A percentile compares a stretch with the other conserved stretches of the same genome.
phyloP scores from a whole-genome alignment of 2,329 filamentous ascomycete species.

The Hypoxylon sp. region DNA sequence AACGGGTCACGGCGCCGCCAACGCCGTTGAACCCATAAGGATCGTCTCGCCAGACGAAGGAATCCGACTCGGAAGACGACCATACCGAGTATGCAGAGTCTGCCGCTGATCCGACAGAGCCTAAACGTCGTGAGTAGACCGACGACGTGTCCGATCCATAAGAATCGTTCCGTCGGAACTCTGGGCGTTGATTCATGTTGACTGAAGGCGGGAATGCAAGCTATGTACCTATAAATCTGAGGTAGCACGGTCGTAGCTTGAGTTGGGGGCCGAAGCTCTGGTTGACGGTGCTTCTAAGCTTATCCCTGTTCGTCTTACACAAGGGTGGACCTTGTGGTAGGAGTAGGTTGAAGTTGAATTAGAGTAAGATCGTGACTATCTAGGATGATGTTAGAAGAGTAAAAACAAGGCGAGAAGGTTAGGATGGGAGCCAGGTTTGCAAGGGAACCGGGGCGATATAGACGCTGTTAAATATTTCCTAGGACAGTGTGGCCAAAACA shows the following conservation, averaged over 20 bases:
- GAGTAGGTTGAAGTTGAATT: constrained; percentile 20
- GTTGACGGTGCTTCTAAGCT: constrained; percentile 19
- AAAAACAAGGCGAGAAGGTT: constrained; percentile 31
- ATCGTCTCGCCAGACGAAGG: constrained; percentile 52
- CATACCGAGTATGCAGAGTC: constrained; percentile 48
- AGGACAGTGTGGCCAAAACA: constrained; percentile 30
- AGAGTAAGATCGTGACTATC: constrained; percentile 10
- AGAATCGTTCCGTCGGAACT: constrained; percentile 31
- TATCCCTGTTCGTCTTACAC: constrained; percentile 12
- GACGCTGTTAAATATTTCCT: constrained; percentile 39
- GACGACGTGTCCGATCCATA: constrained; percentile 48
- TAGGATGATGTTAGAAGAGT: constrained; percentile 14
- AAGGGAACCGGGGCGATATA: constrained; percentile 27
- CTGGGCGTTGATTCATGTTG: constrained; percentile 44
- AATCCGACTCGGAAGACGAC: constrained; percentile 50
- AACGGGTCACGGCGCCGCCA: constrained; percentile 52
- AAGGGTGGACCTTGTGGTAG: constrained; percentile 31
- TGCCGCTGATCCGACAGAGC: constrained; percentile 20
- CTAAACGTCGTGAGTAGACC: constrained; percentile 43
- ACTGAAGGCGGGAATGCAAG: constrained; percentile 12
- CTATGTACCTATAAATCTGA: constrained; percentile 26
- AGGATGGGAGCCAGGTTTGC: constrained; percentile 21
- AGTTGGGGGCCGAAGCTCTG: constrained; percentile 12
- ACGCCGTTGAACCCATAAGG: constrained; percentile 49
- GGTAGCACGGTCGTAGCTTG: neutral